Evolutionary conservation across 1,284 basidiomycete genomes (phyloP).

Genomic region (Ceratobasidium sp.): DNA sequence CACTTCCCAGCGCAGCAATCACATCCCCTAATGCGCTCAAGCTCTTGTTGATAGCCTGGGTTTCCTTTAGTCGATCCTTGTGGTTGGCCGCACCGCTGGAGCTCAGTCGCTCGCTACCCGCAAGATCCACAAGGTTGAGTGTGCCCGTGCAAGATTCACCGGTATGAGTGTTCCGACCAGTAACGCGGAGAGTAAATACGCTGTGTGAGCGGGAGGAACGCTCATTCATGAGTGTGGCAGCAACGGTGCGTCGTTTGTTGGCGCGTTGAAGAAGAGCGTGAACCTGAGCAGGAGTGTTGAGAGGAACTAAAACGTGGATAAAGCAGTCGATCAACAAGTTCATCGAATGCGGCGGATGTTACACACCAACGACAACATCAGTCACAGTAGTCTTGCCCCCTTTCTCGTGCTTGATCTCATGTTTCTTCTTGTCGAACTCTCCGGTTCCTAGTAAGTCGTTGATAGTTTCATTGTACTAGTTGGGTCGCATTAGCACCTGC

Average conservation of each 20-base stretch:
- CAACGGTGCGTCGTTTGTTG: conserved; percentile 85
- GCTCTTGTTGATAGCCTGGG: conserved; percentile 94
- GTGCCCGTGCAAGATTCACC: conserved; percentile 79
- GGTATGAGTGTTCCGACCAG: conserved; percentile 69
- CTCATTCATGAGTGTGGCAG: conserved; percentile 97
- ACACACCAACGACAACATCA: conserved; percentile 70
- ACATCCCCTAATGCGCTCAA: conserved; percentile 94
- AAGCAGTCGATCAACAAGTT: background rate
- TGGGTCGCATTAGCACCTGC: conserved; percentile 35
- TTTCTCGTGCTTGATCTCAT: conserved; percentile 93
- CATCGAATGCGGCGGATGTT: background rate
- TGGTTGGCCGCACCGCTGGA: conserved; percentile 75
- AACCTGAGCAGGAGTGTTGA: conserved; percentile 83
- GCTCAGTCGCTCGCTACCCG: conserved; percentile 88
- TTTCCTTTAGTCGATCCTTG: conserved; percentile 88
- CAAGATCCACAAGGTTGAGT: conserved; percentile 89
- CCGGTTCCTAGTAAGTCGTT: conserved; percentile 89
- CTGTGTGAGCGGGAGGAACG: conserved; percentile 95
- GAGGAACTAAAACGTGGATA: conserved; percentile 59
- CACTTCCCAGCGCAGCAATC: conserved; percentile 87
- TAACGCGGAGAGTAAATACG: conserved; percentile 87
- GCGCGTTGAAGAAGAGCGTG: conserved; percentile 79
- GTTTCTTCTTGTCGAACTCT: conserved; percentile 90
- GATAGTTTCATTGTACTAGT: conserved; percentile 90
- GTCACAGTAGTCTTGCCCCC: conserved; percentile 78